These are phyloP conservation scores for Penicillium fuscoglaucum DNA, from an alignment of 2,329 filamentous ascomycete species.

Conservation along the genomic window DNA sequence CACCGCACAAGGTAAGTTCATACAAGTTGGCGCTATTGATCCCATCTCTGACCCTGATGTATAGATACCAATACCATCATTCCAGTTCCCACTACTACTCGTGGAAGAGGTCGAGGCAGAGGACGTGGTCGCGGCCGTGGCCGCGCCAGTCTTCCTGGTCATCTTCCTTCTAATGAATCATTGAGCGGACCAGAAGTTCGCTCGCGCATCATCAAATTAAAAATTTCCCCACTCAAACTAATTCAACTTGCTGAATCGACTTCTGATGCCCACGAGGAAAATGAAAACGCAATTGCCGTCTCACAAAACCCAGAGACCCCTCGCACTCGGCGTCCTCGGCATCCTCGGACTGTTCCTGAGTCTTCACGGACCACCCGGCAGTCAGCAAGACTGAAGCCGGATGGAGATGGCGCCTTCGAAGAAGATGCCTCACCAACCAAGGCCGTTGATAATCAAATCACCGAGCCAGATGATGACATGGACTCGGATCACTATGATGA, in stretches of 20 bases:
- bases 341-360: slow-evolving; percentile 32
- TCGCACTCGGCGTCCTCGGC: slow-evolving; percentile 35
- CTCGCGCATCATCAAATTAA: slow-evolving; percentile 22
- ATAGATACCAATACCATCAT: slow-evolving; percentile 18
- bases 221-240: slow-evolving; percentile 10
- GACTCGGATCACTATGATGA: slow-evolving; percentile 13
- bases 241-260: neutral
- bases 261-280: neutral
- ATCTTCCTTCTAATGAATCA: slow-evolving; percentile 6
- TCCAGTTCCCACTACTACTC: slow-evolving; percentile 12
- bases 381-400: slow-evolving; percentile 36
- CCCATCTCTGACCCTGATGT: slow-evolving; percentile 13
- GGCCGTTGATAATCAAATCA: slow-evolving; percentile 10
- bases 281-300: slow-evolving; percentile 11
- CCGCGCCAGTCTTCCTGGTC: slow-evolving; percentile 14
- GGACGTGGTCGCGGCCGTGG: slow-evolving; percentile 22
- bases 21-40: neutral
- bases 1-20: slow-evolving; percentile 27
- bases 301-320: slow-evolving; percentile 32
- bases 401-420: slow-evolving; percentile 22
- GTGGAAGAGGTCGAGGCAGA: slow-evolving; percentile 18
- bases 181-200: slow-evolving; percentile 7
- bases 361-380: slow-evolving; percentile 37
- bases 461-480: slow-evolving; percentile 12
- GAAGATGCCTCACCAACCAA: slow-evolving; percentile 17